Percentiles rank a stretch among this genome's conserved stretches.
These are phyloP conservation scores for Salicornia ramosissima DNA, from an alignment of 148 eudicot species.

Conservation along the genomic window DNA sequence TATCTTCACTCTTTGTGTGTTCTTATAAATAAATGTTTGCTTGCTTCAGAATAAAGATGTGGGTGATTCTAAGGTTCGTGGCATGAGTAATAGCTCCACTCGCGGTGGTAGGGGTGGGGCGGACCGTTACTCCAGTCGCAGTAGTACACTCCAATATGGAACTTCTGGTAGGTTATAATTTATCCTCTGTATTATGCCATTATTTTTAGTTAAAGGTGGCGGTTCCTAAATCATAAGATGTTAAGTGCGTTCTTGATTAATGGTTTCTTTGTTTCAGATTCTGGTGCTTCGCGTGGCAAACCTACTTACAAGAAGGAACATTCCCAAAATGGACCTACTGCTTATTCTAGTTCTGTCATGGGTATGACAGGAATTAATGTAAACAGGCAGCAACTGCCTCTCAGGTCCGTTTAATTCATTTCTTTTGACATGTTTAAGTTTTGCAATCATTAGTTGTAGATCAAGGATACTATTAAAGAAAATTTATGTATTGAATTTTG, in stretches of 20 bases:
- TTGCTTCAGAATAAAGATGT: constrained; percentile 60
- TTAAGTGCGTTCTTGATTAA: constrained; percentile 10
- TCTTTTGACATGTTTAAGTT: background rate
- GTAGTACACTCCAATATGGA: constrained; percentile 38
- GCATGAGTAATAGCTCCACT: constrained; percentile 41
- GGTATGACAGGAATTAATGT: constrained; percentile 41
- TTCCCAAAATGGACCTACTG: constrained; percentile 49
- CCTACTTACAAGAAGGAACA: constrained; percentile 75
- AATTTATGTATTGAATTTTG: background rate
- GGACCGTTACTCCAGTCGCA: constrained; percentile 62
- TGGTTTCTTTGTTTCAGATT: constrained; percentile 34
- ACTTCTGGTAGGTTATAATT: constrained; percentile 45
- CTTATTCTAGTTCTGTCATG: constrained; percentile 33
- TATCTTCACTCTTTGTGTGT: background rate
- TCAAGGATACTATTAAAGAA: background rate
- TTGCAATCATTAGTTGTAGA: background rate
- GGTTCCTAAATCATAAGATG: background rate
- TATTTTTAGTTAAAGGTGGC: background rate
- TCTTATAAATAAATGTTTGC: constrained; percentile 1
- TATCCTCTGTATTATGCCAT: background rate
- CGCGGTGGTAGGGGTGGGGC: constrained; percentile 59
- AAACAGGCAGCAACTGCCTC: constrained; percentile 35
- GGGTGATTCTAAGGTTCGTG: constrained; percentile 68
- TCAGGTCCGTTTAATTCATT: constrained; percentile 36
- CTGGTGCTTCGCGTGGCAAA: constrained; percentile 49